phyloP scores from a whole-genome alignment of 805 yeast species.

The Metschnikowia similis region DNA sequence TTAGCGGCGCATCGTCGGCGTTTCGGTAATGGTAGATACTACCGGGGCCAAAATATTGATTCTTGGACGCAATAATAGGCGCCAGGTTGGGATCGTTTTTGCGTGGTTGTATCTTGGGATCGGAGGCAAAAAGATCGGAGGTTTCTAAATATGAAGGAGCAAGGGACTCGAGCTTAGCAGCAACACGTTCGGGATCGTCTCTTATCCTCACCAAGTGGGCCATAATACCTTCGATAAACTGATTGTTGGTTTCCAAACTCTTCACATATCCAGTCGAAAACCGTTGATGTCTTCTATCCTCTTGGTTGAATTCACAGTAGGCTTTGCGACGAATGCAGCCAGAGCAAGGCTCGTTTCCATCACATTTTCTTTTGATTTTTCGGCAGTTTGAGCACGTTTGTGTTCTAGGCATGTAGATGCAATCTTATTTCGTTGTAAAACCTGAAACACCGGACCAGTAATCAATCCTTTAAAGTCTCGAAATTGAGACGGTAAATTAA shows the following conservation, averaged over 20 bases:
- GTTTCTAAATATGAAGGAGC: conserved; percentile 7
- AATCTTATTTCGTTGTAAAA: not conserved
- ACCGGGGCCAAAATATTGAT: conserved; percentile 17
- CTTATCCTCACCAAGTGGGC: conserved; percentile 13
- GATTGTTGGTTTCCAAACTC: conserved; percentile 16
- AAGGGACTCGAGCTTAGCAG: conserved; percentile 13
- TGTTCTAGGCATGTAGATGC: conserved; percentile 6
- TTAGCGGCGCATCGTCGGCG: not conserved
- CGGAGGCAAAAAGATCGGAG: not conserved
- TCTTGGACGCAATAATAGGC: conserved; percentile 8
- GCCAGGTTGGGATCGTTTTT: conserved; percentile 4
- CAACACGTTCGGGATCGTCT: conserved; percentile 12
- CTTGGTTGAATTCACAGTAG: conserved; percentile 14
- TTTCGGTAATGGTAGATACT: conserved; percentile 12
- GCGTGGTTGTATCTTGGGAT: conserved; percentile 6
- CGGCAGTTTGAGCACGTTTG: conserved; percentile 17
- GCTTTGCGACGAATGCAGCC: conserved; percentile 12
- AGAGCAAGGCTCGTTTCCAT: conserved; percentile 16
- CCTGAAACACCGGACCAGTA: not conserved
- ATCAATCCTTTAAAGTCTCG: no score
- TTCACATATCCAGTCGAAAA: conserved; percentile 17
- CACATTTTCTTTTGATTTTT: conserved; percentile 18
- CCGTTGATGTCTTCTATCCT: conserved; percentile 16
- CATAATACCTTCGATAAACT: conserved; percentile 12
- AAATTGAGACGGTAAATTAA: no score